Base-by-base conservation (phyloP, 2,329 filamentous ascomycete genomes). In the Knufia fluminis region DNA sequence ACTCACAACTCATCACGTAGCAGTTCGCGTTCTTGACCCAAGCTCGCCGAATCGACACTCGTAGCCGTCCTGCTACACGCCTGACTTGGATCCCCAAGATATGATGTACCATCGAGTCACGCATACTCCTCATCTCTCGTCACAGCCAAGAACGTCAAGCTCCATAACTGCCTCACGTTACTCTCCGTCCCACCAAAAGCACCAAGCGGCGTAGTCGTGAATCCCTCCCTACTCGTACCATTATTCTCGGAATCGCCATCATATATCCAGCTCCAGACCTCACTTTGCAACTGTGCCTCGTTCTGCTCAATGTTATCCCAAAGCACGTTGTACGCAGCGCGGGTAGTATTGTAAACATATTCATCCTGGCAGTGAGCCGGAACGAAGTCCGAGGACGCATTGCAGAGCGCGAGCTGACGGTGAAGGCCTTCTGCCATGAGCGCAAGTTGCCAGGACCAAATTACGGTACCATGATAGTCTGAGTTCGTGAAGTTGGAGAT, bases 231-330 rank as follows among this genome's bases (percentile, higher is more conserved):
- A 14, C 28, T 31, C 19, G 40, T 43, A 26, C 8, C 23, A 24
- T 9, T 12, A 23, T 14, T 43, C 7, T 12, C 24, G 16, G 4
- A 32, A 3, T 53, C 57, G 52, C 72, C 64, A 22, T 62, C 63
- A 53, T 77, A 82, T 6, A 68, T 67, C 79, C 78, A 83, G 45
- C 73, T 79, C 80, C 80, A 83, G 0, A 83, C 77, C 58, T 83
- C 79, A 1, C 67, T 68, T 50, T 73, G 75, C 12, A 83, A 61
- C 48, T 76, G 68, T 2, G 61, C 64, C 2, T 56, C 53, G 51
- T 83, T 83, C 0, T 66, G 66, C 24, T 82, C 77, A 26, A 83
- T 80, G 0, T 73, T 65, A 56, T 81, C 73, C 79, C 79, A 83
- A 0, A 83, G 67, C 2, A 67, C 63, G 52, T 79, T 79, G 55